Conservation (phyloP, 768 basidiomycete genomes). For the Macrolepiota dolichaula region DNA sequence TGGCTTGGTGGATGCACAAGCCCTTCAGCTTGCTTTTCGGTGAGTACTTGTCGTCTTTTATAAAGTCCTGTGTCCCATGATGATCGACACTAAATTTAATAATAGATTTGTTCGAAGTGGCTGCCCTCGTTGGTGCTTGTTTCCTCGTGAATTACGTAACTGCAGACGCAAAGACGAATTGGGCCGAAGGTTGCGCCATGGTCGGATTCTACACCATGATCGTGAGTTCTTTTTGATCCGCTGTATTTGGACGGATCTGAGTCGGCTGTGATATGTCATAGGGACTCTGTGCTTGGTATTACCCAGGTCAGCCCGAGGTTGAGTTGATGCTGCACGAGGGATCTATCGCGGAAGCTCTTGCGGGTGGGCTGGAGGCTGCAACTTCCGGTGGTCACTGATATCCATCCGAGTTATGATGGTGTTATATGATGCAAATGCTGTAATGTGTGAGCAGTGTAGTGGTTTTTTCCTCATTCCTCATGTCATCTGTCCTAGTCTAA, state of each 20-base stretch:
- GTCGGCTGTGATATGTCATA: constrained; percentile 19
- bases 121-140: constrained; percentile 59
- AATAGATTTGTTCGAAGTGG: constrained; percentile 69
- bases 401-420: not conserved
- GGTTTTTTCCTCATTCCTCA: not conserved
- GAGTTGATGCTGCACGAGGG: constrained; percentile 37
- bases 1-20: constrained; percentile 64
- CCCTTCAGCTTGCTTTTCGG: constrained; percentile 70
- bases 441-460: not conserved
- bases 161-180: constrained; percentile 76
- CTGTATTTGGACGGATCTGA: not conserved
- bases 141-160: constrained; percentile 82
- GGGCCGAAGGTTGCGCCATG: constrained; percentile 70
- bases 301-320: constrained; percentile 53
- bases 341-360: constrained; percentile 34
- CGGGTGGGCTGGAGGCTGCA: constrained; percentile 9
- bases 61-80: not conserved
- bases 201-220: constrained; percentile 68
- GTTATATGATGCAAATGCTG: not conserved
- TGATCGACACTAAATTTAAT: not conserved
- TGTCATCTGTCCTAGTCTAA: not conserved
- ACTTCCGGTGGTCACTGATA: not conserved
- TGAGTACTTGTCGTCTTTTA: constrained; percentile 24
- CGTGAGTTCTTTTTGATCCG: constrained; percentile 26
- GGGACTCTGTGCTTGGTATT: constrained; percentile 69